Base-by-base conservation (phyloP, 1,284 basidiomycete species). In the Leccinum insigne region DNA sequence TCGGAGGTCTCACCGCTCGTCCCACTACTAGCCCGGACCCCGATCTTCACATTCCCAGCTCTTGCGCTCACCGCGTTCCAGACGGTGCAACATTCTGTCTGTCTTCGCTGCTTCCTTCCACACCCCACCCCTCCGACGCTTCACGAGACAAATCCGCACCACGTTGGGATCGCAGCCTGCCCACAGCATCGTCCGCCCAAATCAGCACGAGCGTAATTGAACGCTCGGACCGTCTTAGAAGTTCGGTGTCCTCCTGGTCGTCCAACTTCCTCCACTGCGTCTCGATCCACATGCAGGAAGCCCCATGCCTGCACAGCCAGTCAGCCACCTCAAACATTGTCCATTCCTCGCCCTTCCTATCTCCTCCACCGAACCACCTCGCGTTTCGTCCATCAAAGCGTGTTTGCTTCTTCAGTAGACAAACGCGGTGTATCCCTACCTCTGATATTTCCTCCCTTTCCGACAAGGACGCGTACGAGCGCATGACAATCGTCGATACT, bases 401-500 rank as follows among this genome's bases (percentile, higher is more conserved):
- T 67, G 23, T 23, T 66, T 8, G 54, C 62, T 10, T 63, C 66
- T 13, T 58, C 64, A 4, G 62, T 68, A 54, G 70, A 77, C 52
- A 74, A 68, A 16, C 42, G 44, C 18, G 62, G 63, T 8, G n/a
- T 60, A 11, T 66, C 70, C 4, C 68, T 71, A 9, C 67, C 18
- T 69, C 70, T 0, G 64, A 71, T 23, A 6, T 38, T n/a, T 67
- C 70, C 54, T 67, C 67, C 0, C 64, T 61, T 58, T 62, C 69
- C 4, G 65, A 70, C n/a, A 16, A 23, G 32, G 64, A 61, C 7
- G 7, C 21, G 2, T 75, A 73, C 35, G 67, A 77, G 29, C 75
- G 75, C 5, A 75, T 76, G 61, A 72, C 64, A 0, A 77, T 77
- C 49, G 73, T 74, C 52, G 71, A 73, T 57, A 74, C 74, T 3